A percentile compares a stretch with the other conserved stretches of the same genome.
These are phyloP conservation scores for Silene uniflora DNA, from an alignment of 148 eudicot species.

Conservation along the genomic window DNA sequence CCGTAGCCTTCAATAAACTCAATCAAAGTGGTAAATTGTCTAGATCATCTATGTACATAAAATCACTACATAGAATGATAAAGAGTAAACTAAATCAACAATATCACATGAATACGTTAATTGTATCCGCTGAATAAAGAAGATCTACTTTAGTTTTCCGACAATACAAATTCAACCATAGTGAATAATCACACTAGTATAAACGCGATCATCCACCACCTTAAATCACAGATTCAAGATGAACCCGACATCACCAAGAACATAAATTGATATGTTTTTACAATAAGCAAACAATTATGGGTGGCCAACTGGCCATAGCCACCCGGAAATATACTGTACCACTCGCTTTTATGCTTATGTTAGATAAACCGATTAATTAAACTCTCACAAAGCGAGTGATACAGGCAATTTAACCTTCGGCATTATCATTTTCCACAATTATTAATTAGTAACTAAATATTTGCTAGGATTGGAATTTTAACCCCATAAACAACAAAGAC, in stretches of 20 bases:
- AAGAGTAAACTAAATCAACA: neutral
- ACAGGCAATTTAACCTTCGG: too few species aligned
- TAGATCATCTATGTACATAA: neutral
- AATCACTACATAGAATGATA: neutral
- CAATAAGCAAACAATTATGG: too few species aligned
- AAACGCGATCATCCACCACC: neutral
- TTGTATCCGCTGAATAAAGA: too few species aligned
- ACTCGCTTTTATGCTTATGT: too few species aligned
- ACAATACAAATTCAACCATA: neutral
- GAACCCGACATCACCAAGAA: neutral
- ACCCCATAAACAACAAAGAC: neutral
- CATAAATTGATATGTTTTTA: neutral
- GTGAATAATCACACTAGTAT: neutral
- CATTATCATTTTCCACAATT: too few species aligned
- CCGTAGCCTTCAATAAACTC: neutral
- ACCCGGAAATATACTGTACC: too few species aligned
- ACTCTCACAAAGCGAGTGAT: too few species aligned
- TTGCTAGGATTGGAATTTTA: neutral
- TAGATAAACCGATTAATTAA: too few species aligned
- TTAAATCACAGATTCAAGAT: neutral
- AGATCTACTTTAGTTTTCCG: too few species aligned
- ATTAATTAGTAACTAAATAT: too few species aligned
- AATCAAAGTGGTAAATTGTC: neutral
- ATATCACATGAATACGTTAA: neutral
- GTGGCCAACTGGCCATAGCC: too few species aligned